Evolutionary conservation across 2,329 filamentous ascomycete genomes (phyloP), one percentile per base, ranked within the genome.

Genomic region (Cryphonectria nitschkei): DNA sequence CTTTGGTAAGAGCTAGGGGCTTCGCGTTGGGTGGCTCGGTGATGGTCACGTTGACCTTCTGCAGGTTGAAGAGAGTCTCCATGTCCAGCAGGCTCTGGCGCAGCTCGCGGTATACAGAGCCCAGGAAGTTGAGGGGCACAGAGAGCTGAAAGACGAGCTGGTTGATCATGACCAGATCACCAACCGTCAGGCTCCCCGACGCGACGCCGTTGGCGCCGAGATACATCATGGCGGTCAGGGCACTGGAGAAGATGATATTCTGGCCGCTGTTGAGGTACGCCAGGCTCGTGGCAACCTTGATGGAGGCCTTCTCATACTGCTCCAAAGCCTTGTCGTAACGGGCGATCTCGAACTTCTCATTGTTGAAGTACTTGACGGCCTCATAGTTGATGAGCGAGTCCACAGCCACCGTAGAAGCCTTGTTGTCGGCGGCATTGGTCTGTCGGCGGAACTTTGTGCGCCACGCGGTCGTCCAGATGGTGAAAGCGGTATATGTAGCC

Each of bases 331-430:
- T 89, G 81, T 98, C 95, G 80, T 99, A 99, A 58, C 96, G 89
- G 43, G 88, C 87, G 60, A 97, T 93, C 82, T 99, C 96, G 75
- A 94, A 98, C 75, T 92, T 93, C 79, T 99, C 97, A 78, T 99
- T 99, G 84, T 99, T 99, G 84, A 98, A 99, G 83, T 98, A 97
- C 82, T 99, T 99, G 78, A 99, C 96, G 19, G 97, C 95, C 81
- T 99, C 96, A 78, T 98, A 99, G 83, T 99, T 99, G 85, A 99
- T 97, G 66, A 99, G 84, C 0, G 95, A 97, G 82, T 99, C 96
- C 1, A 98, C 95, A 0, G 95, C 95, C 9, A 98, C 94, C 0
- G 95, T 98, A 0, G 95, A 97, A 0, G 94, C 96, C 79, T 91
- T 93, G 81, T 98, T 99, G 76, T 99, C 97, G 0, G 96, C 97